Evolutionary conservation across 345 rosid species (phyloP).

Genomic region (Dipteronia sinensis): DNA sequence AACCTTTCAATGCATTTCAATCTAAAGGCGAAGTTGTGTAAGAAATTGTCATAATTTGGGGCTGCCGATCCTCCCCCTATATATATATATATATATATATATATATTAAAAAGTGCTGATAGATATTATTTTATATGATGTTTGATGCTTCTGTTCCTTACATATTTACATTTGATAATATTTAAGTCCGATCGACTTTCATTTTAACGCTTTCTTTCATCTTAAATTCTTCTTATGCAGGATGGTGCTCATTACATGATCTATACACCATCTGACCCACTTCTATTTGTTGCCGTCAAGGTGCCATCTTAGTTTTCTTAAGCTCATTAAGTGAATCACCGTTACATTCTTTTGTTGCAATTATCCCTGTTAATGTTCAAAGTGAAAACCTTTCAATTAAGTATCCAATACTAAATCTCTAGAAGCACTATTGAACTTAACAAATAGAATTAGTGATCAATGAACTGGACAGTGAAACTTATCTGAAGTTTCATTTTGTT

Average conservation of each 20-base stretch:
- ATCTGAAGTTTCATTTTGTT: constrained; percentile 22
- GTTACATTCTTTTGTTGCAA: constrained; percentile 7
- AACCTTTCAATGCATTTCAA: too few relatives aligned
- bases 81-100: too few relatives aligned
- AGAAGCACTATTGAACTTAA: not conserved
- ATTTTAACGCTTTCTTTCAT: constrained; percentile 3
- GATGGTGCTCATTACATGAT: constrained; percentile 95
- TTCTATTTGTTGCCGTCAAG: constrained; percentile 87
- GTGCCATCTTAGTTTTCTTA: constrained; percentile 36
- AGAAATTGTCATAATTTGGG: too few relatives aligned
- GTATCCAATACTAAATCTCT: not conserved
- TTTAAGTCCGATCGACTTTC: not conserved
- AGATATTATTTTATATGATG: not conserved
- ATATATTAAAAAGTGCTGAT: not conserved
- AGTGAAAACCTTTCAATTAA: not conserved
- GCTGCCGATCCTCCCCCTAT: too few relatives aligned
- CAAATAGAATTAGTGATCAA: constrained; percentile 13
- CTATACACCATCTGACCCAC: constrained; percentile 80
- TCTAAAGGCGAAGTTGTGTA: too few relatives aligned
- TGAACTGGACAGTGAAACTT: constrained; percentile 14
- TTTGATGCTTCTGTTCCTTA: not conserved
- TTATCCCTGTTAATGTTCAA: not conserved
- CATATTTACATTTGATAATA: not conserved
- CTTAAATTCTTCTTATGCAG: constrained; percentile 42
- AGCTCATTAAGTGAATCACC: not conserved